phyloP scores from a whole-genome alignment of 2,329 filamentous ascomycete species.

The Cytospora schulzeri region DNA sequence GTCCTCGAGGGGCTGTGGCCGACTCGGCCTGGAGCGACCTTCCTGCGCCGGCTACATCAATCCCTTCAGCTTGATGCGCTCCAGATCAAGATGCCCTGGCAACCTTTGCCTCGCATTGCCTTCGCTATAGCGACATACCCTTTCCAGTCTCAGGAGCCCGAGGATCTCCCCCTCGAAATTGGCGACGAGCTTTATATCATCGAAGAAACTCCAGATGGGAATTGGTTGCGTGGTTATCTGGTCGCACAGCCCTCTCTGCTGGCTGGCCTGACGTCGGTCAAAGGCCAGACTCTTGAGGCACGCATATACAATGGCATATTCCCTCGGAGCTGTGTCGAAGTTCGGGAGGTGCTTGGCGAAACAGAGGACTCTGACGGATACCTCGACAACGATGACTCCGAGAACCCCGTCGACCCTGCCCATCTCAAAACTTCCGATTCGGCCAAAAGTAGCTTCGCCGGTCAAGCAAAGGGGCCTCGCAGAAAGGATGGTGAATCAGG shows the following conservation, averaged over 20 bases:
- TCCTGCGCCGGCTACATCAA: constrained; percentile 1
- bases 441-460: constrained; percentile 56
- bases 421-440: constrained; percentile 48
- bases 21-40: constrained; percentile 10
- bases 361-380: constrained; percentile 56
- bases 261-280: constrained; percentile 85
- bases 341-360: constrained; percentile 87
- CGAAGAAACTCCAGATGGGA: constrained; percentile 87
- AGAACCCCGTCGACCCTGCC: constrained; percentile 37
- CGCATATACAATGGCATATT: constrained; percentile 99
- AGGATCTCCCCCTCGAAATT: constrained; percentile 93
- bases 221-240: constrained; percentile 94
- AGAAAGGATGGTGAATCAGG: constrained; percentile 36
- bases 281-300: constrained; percentile 91
- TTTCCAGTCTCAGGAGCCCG: constrained; percentile 81
- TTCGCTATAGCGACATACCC: constrained; percentile 97
- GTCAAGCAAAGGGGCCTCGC: constrained; percentile 38
- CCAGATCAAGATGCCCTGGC: constrained; percentile 78
- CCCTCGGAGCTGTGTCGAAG: constrained; percentile 89
- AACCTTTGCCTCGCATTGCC: constrained; percentile 92
- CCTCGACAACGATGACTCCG: constrained; percentile 40
- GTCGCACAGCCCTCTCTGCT: constrained; percentile 92
- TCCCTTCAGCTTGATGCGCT: constrained; percentile 26
- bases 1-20: constrained; percentile 16
- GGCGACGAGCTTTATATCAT: constrained; percentile 99